phyloP scores from a whole-genome alignment of 2,329 filamentous ascomycete genomes.

The Cercospora canescens region DNA sequence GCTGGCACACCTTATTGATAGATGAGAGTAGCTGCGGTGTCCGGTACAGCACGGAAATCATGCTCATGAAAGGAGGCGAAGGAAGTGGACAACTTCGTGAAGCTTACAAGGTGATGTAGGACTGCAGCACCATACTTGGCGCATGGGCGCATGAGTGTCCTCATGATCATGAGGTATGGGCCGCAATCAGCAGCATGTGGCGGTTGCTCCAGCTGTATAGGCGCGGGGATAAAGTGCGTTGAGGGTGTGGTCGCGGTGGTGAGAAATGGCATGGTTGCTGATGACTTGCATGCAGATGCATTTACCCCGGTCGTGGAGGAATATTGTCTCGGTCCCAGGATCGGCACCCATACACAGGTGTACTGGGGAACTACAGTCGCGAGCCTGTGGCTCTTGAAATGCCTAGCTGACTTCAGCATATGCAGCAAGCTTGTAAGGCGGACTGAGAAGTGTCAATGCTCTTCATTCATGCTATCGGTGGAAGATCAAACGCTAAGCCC shows the following conservation, averaged over 20 bases:
- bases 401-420: background rate
- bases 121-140: background rate
- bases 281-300: constrained; percentile 13
- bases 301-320: constrained; percentile 1
- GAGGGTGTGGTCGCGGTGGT: constrained; percentile 9
- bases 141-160: background rate
- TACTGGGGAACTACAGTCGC: background rate
- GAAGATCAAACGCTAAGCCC: background rate
- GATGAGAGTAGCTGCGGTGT: constrained; percentile 1
- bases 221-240: background rate
- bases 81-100: background rate
- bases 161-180: background rate
- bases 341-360: background rate
- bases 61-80: constrained; percentile 1
- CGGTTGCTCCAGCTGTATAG: constrained; percentile 3
- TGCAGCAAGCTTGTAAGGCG: background rate
- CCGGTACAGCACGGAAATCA: background rate
- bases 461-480: background rate
- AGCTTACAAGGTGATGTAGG: constrained; percentile 4
- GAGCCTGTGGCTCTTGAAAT: background rate
- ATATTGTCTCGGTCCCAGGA: background rate
- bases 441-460: background rate
- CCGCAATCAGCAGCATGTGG: constrained; percentile 2
- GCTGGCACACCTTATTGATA: background rate
- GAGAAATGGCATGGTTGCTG: constrained; percentile 6